These are phyloP conservation scores for Candida sp. DNA, from an alignment of 1,139 yeast genomes.

Conservation along the genomic window DNA sequence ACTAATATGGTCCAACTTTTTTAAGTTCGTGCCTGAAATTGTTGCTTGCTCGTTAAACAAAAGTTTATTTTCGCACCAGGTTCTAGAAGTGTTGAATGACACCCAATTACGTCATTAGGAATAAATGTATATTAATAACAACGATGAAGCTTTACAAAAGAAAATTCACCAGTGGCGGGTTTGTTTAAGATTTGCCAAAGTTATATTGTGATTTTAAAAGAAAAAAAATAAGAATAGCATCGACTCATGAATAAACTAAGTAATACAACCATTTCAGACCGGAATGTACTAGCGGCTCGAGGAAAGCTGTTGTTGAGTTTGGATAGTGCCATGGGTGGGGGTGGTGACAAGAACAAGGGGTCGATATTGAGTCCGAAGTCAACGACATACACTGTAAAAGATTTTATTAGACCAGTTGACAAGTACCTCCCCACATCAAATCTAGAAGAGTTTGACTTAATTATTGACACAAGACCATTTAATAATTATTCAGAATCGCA, in stretches of 20 bases:
- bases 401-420: neutral
- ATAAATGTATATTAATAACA: no score
- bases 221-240: no score
- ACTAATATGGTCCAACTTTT: no score
- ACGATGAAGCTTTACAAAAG: no score
- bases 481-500: constrained; percentile 29
- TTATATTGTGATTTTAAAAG: no score
- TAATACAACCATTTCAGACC: neutral
- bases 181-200: no score
- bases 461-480: constrained; percentile 39
- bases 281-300: neutral
- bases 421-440: neutral
- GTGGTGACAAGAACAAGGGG: neutral
- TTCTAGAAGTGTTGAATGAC: neutral
- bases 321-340: neutral
- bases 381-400: neutral
- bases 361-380: constrained; percentile 1
- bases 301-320: neutral
- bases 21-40: neutral
- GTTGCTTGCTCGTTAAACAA: neutral
- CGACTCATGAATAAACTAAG: neutral
- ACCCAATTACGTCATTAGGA: neutral
- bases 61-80: neutral
- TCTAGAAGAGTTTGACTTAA: constrained; percentile 10
- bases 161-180: no score